Percentiles rank a stretch among this genome's conserved stretches.
These are phyloP conservation scores for Musa itinerans DNA, from an alignment of 176 grass and related monocot genomes.

Conservation along the genomic window DNA sequence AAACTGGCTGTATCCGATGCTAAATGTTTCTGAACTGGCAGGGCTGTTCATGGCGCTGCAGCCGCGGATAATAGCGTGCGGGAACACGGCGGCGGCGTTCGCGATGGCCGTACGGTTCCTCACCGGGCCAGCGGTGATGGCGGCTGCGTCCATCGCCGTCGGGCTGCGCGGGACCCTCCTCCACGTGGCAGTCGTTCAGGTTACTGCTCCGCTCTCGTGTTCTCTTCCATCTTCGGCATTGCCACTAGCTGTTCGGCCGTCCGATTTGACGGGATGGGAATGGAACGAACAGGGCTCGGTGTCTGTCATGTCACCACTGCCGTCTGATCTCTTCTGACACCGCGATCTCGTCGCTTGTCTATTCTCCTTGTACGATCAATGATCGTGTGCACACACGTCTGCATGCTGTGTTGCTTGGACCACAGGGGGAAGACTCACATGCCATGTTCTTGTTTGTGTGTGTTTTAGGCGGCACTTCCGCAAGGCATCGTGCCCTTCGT, in stretches of 20 bases:
- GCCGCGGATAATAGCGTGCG: constrained; percentile 73
- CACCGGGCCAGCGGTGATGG: constrained; percentile 59
- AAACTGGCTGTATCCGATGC: neutral
- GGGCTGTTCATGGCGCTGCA: constrained; percentile 97
- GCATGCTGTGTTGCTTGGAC: neutral
- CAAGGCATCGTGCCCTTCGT: constrained; percentile 98
- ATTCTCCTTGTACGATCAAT: neutral
- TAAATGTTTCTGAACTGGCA: constrained; percentile 15
- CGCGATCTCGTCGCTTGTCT: neutral
- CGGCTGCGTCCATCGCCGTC: constrained; percentile 54
- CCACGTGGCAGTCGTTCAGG: constrained; percentile 82
- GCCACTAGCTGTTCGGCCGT: no score
- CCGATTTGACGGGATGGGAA: no score
- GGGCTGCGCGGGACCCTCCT: constrained; percentile 54
- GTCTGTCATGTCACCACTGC: neutral
- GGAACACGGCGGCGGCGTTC: constrained; percentile 37
- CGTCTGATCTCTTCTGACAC: neutral
- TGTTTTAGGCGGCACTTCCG: constrained; percentile 71
- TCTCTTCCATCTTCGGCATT: neutral
- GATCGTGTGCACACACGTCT: neutral
- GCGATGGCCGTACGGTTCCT: constrained; percentile 78
- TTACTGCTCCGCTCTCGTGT: neutral
- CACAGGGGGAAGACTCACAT: neutral
- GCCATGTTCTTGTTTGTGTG: neutral
- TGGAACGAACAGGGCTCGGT: no score